Evolutionary conservation across 2,329 filamentous ascomycete species (phyloP), one percentile per base, ranked within the genome.

Genomic region (Aspergillus tubingensis): DNA sequence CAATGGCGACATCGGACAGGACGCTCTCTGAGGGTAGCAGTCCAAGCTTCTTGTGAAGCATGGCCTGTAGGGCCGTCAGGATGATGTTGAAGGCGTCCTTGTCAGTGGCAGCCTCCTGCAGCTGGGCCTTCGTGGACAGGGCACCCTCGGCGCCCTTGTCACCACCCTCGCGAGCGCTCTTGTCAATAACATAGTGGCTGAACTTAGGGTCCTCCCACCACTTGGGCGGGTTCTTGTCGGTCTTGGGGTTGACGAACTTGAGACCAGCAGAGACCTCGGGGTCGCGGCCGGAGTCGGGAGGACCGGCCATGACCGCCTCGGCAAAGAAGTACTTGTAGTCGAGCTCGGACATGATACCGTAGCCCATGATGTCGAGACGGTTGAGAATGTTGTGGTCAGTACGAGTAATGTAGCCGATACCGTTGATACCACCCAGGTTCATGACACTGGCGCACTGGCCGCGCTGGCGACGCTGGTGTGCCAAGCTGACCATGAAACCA

Each of bases 401-500:
- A 25, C 54, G 67, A 5, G 47, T 53, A 17, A 56, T 47, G 41
- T 61, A 68, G 8, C 72, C 62, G 43, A 70, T 58, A 39, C 62
- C 65, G 21, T 30, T 60, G 21, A 77, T 66, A 7, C 64, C 23
- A n/a, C 69, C 65, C 10, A 76, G 62, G 17, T 69, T 54, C 19
- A 70, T 56, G 8, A 67, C 44, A 3, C 57, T 59, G 2, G 56
- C 69, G 5, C 61, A 56, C 1, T 68, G 48, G 6, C 70, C 63
- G 2, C 66, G 68, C 1, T 57, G 66, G 19, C 62, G 57, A 11
- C 75, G 65, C 21, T 71, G 67, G 5, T 59, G 44, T 0, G 59
- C 61, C 36, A 72, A 58, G 56, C n/a, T 68, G 1, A 60, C 61
- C 74, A 80, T 78, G 62, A 75, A 81, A 8, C 65, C 56, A 62